Evolutionary conservation across 768 basidiomycete species (phyloP).

Genomic region (Collybia sordida): DNA sequence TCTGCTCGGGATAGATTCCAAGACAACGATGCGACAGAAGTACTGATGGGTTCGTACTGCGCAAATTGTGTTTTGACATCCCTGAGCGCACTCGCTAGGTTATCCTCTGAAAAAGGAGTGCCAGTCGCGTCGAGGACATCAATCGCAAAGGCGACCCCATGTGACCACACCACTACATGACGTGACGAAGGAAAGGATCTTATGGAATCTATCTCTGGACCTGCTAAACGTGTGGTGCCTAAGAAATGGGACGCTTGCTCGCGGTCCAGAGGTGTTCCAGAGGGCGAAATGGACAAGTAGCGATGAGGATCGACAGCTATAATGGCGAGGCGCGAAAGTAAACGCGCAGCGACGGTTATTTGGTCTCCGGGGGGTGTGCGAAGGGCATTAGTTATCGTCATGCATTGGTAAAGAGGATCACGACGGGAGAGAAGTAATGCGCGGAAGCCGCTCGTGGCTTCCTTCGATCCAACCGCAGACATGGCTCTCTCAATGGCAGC

Average conservation of each 20-base stretch:
- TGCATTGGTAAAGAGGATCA: constrained; percentile 1
- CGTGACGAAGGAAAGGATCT: not conserved
- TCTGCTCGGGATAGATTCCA: not conserved
- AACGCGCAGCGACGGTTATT: not conserved
- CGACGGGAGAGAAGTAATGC: constrained; percentile 1
- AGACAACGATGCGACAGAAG: constrained; percentile 1
- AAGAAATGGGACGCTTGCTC: not conserved
- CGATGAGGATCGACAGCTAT: not conserved
- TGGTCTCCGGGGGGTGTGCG: not conserved
- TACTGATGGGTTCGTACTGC: not conserved
- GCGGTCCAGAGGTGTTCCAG: not conserved
- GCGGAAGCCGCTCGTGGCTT: not conserved
- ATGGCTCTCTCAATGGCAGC: not conserved
- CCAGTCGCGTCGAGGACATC: not conserved
- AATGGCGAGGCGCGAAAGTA: not conserved
- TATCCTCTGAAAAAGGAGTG: not conserved
- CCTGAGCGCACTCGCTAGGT: not conserved
- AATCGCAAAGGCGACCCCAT: not conserved
- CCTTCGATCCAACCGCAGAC: not conserved
- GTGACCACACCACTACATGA: constrained; percentile 1
- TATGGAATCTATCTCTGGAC: not conserved
- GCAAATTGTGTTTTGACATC: not conserved
- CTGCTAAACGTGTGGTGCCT: not conserved
- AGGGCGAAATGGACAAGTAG: not conserved
- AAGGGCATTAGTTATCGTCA: not conserved